Conservation (phyloP, 208 protist genomes). For the Trypanosoma conorhini region DNA sequence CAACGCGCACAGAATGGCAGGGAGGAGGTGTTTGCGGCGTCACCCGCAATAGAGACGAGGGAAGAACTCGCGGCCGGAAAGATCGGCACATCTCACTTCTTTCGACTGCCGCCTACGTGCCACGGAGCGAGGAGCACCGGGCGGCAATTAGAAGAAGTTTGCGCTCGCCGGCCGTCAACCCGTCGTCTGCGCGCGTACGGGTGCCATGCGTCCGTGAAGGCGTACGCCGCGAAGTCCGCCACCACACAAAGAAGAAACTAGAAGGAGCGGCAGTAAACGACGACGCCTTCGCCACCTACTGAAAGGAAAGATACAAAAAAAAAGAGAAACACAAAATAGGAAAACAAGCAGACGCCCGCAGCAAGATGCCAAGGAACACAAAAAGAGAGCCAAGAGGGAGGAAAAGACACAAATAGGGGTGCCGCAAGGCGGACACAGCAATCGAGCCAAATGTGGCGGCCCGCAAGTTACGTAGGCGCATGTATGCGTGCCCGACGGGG, state of each 20-base stretch:
- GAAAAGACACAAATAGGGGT: constrained; percentile 5
- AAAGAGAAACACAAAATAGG: not conserved
- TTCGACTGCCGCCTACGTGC: constrained; percentile 35
- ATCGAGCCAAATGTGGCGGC: not conserved
- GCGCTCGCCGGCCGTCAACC: not conserved
- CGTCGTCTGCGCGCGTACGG: not conserved
- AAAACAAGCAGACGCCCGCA: not conserved
- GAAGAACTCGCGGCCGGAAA: not conserved
- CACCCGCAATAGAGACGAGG: not conserved
- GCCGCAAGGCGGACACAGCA: not conserved
- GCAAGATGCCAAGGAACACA: no score
- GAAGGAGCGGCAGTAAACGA: no score
- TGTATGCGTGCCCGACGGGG: not conserved
- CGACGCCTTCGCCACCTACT: no score
- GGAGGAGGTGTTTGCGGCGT: not conserved
- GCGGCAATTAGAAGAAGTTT: constrained; percentile 34
- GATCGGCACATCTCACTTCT: constrained; percentile 33
- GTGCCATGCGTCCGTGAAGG: not conserved
- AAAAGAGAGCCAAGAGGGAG: not conserved
- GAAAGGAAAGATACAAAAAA: not conserved
- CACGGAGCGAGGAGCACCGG: constrained; percentile 14
- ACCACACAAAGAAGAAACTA: not conserved
- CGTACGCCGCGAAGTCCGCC: not conserved
- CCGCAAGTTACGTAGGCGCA: constrained; percentile 1
- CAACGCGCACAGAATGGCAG: constrained; percentile 1